Evolutionary conservation across 1,139 yeast genomes (phyloP).

Genomic region (Blastobotrys aristatus): DNA sequence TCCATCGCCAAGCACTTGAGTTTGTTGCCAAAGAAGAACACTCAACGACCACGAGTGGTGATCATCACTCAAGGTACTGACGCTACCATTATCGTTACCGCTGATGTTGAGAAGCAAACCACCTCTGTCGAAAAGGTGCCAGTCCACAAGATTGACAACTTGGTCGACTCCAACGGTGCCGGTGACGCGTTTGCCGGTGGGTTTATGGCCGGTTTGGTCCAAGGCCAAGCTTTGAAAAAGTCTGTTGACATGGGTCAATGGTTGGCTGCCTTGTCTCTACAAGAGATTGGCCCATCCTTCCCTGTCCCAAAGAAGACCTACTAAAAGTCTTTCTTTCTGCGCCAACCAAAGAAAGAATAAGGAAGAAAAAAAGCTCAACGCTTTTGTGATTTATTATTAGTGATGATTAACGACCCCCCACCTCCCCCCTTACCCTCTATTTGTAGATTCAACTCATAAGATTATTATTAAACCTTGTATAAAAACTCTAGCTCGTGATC

Average conservation of each 20-base stretch:
- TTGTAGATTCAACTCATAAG: conserved; percentile 7
- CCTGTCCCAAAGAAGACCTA: conserved; percentile 74
- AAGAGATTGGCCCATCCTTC: conserved; percentile 90
- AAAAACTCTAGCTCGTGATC: background rate
- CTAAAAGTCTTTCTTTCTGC: conserved; percentile 1
- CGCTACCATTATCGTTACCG: conserved; percentile 69
- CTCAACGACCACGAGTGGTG: conserved; percentile 70
- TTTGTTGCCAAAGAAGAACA: conserved; percentile 69
- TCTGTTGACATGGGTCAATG: conserved; percentile 89
- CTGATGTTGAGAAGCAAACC: conserved; percentile 39
- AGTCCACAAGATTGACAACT: conserved; percentile 65
- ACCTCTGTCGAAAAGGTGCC: conserved; percentile 51
- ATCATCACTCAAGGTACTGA: conserved; percentile 91
- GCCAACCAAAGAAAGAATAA: background rate
- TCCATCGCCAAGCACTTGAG: conserved; percentile 83
- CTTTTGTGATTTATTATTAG: conserved; percentile 1
- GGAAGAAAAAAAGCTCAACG: conserved; percentile 1
- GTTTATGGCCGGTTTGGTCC: conserved; percentile 81
- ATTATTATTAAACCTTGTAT: background rate
- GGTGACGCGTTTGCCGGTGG: conserved; percentile 99
- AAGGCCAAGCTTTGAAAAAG: conserved; percentile 56
- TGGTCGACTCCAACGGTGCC: conserved; percentile 96
- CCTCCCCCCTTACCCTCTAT: background rate
- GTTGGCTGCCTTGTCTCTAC: conserved; percentile 90
- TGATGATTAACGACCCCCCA: background rate